phyloP scores from a whole-genome alignment of 306 rosid genomes.

The Morella rubra region DNA sequence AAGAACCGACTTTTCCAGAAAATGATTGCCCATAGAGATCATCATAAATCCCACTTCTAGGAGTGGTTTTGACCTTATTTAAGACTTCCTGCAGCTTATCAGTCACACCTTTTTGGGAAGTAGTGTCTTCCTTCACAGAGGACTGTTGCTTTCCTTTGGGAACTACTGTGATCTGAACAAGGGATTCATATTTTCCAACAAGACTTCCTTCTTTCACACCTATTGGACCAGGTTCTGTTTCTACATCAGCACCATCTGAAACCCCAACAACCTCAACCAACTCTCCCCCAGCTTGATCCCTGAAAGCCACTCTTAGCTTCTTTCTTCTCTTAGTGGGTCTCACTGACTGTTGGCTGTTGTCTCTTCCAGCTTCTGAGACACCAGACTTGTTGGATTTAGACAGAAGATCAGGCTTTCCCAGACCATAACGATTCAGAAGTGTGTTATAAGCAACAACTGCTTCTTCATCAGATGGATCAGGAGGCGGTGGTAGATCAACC shows the following conservation, averaged over 20 bases:
- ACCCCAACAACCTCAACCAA: constrained; percentile 85
- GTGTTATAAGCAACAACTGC: constrained; percentile 90
- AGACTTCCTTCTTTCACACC: constrained; percentile 98
- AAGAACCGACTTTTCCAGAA: constrained; percentile 77
- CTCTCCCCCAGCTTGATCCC: constrained; percentile 95
- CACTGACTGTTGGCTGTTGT: constrained; percentile 42
- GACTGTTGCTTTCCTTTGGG: constrained; percentile 89
- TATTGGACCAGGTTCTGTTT: constrained; percentile 91
- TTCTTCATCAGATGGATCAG: constrained; percentile 89
- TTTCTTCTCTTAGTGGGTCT: constrained; percentile 68
- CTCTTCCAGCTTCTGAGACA: constrained; percentile 35
- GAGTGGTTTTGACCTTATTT: constrained; percentile 68
- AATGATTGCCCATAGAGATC: constrained; percentile 89
- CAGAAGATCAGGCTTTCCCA: constrained; percentile 47
- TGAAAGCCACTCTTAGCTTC: constrained; percentile 79
- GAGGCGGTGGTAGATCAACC: constrained; percentile 78
- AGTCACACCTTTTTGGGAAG: constrained; percentile 80
- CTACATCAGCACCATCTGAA: constrained; percentile 95
- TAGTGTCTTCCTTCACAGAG: constrained; percentile 50
- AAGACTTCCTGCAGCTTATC: constrained; percentile 88
- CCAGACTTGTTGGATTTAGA: constrained; percentile 45
- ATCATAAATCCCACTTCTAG: constrained; percentile 74
- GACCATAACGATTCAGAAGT: constrained; percentile 75
- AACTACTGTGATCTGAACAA: constrained; percentile 83
- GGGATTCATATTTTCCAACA: constrained; percentile 93